Conservation (phyloP, 1,284 basidiomycete species). For the Malassezia restricta region DNA sequence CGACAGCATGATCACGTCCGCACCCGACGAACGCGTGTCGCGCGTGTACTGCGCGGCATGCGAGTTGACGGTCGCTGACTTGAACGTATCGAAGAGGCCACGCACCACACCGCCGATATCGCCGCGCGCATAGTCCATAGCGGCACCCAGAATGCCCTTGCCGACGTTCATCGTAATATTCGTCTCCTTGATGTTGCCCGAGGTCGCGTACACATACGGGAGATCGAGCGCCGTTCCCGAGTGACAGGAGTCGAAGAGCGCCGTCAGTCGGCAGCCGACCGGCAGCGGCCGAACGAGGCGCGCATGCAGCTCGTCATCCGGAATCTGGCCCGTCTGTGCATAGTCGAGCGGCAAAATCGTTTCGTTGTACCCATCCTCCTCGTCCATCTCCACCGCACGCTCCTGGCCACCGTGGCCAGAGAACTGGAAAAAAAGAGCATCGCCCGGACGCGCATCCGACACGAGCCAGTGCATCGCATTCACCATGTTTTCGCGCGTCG, state of each 20-base stretch:
- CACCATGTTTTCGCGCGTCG: slow-evolving; percentile 42
- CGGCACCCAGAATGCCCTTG: slow-evolving; percentile 49
- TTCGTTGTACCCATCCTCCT: slow-evolving; percentile 46
- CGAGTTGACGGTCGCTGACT: slow-evolving; percentile 47
- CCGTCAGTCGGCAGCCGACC: slow-evolving; percentile 34
- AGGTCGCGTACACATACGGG: slow-evolving; percentile 60
- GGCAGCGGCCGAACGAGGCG: slow-evolving; percentile 42
- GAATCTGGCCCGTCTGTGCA: slow-evolving; percentile 38
- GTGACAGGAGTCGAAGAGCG: slow-evolving; percentile 42
- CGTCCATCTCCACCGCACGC: slow-evolving; percentile 39
- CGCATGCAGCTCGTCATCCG: slow-evolving; percentile 44
- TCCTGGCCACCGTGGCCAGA: slow-evolving; percentile 44
- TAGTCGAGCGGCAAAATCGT: slow-evolving; percentile 45
- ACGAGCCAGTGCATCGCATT: slow-evolving; percentile 46
- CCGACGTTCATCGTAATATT: slow-evolving; percentile 50
- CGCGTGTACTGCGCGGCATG: slow-evolving; percentile 58
- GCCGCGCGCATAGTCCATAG: slow-evolving; percentile 60
- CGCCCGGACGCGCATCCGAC: slow-evolving; percentile 33
- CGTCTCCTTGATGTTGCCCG: slow-evolving; percentile 84
- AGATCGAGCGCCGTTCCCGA: slow-evolving; percentile 45
- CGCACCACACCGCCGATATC: slow-evolving; percentile 57
- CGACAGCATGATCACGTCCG: slow-evolving; percentile 53
- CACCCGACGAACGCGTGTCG: slow-evolving; percentile 64
- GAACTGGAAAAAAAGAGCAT: slow-evolving; percentile 46
- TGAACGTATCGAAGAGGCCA: slow-evolving; percentile 48